Base-by-base conservation (phyloP, 176 grass and related monocot genomes). In the Phyllostachys edulis region DNA sequence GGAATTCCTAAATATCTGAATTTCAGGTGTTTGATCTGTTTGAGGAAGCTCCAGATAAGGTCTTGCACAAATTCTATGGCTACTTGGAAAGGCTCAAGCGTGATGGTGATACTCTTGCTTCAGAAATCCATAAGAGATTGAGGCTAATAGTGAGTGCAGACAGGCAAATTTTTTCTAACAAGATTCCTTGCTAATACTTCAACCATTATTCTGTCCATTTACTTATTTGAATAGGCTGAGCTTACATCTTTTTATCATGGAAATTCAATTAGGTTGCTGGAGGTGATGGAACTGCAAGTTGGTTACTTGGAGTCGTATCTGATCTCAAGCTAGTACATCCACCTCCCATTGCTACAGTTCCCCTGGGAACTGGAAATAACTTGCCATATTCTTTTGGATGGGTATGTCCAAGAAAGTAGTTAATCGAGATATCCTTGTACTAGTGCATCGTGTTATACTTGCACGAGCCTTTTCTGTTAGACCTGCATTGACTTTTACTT, bases 291-390 rank as follows among this genome's bases (percentile, higher is more conserved):
- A 99, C 93, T 15, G 90, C 88, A 40, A 89, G 86, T 75, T 99
- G 96, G 96, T 77, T 99, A 72, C 92, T 99, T 88, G 91, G 96
- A 94, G 93, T 99, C 64, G 85, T 96, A 64, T 96, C 80, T 87
- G 91, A 99, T 92, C 91, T 99, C 79, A 96, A 96, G 81, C 84
- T 96, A 80, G 77, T 16, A 85, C 77, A 87, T 75, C 87, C 96
- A 85, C 96, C 93, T 84, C 91, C 96, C 20, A 56, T 94, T 86
- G 91, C 89, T 82, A 96, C 96, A 71, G 84, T 94, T 83, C 96
- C 96, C 71, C 63, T 99, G 38, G 96, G 96, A 82, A 99, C 96
- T 86, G 96, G 96, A 90, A 99, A 99, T 91, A 99, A 99, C 65
- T 76, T 99, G 85, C 93, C 91, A 23, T 99, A 85, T 92, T 99